Evolutionary conservation across 768 basidiomycete species (phyloP).

Genomic region (Mycena latifolia): DNA sequence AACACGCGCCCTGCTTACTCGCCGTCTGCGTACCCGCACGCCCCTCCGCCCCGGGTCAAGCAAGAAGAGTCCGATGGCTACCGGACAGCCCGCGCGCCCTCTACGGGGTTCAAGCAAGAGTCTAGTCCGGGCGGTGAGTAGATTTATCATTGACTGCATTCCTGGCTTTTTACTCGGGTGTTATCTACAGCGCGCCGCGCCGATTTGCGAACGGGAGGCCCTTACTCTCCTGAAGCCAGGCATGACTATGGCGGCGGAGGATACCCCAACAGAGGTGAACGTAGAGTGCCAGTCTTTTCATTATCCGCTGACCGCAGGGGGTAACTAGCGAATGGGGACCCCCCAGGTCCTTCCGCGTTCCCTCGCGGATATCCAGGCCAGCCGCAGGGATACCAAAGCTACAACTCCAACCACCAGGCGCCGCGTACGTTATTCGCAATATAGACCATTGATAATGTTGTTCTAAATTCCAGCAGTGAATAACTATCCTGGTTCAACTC

Average conservation of each 20-base stretch:
- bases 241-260: neutral
- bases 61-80: neutral
- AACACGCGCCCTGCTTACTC: conserved; percentile 3
- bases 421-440: neutral
- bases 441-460: too few species aligned
- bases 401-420: neutral
- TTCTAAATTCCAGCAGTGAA: neutral
- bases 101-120: neutral
- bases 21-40: neutral
- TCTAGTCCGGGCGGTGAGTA: too few species aligned
- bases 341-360: neutral
- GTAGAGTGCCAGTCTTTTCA: too few species aligned
- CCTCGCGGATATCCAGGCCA: neutral
- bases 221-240: too few species aligned
- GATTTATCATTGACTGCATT: too few species aligned
- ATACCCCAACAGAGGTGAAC: neutral
- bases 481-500: neutral
- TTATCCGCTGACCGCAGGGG: too few species aligned
- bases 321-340: neutral
- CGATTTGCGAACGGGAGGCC: too few species aligned
- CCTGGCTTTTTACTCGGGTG: too few species aligned
- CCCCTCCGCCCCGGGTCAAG: neutral
- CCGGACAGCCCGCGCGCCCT: neutral
- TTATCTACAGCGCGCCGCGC: too few species aligned
- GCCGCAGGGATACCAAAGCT: neutral